phyloP scores from a whole-genome alignment of 257 asterid species.

The Orobanche coerulescens region DNA sequence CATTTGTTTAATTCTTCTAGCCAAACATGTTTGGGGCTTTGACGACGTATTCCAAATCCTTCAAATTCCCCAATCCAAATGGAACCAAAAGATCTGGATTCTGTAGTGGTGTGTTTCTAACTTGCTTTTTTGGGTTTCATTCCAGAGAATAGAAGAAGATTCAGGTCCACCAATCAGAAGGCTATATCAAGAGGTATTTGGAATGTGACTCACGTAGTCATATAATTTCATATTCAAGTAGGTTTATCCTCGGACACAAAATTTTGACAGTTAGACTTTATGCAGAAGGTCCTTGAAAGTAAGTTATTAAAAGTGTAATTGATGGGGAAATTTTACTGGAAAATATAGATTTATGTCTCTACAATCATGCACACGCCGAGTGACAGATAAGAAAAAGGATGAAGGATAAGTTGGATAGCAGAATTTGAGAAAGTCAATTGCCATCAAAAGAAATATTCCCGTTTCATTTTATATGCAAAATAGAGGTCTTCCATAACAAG shows the following conservation, averaged over 20 bases:
- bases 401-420: too few species aligned
- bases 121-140: constrained; percentile 16
- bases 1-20: not conserved
- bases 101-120: constrained; percentile 18
- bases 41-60: not conserved
- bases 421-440: too few species aligned
- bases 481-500: too few species aligned
- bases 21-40: not conserved
- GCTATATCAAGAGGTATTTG: constrained; percentile 79
- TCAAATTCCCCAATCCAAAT: not conserved
- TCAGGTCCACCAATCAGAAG: constrained; percentile 76
- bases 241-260: not conserved
- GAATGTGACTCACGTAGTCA: constrained; percentile 12
- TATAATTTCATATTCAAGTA: constrained; percentile 1
- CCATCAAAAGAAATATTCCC: too few species aligned
- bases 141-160: constrained; percentile 75
- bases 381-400: too few species aligned
- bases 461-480: too few species aligned
- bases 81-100: not conserved
- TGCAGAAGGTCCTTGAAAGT: constrained; percentile 1
- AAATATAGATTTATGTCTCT: not conserved
- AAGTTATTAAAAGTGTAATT: not conserved
- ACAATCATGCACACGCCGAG: not conserved
- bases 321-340: not conserved
- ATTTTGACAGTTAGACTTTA: not conserved